A percentile compares a stretch with the other conserved stretches of the same genome.
Evolutionary conservation across 2,329 filamentous ascomycete species (phyloP).

Genomic region (Pseudocercospora crystallina): DNA sequence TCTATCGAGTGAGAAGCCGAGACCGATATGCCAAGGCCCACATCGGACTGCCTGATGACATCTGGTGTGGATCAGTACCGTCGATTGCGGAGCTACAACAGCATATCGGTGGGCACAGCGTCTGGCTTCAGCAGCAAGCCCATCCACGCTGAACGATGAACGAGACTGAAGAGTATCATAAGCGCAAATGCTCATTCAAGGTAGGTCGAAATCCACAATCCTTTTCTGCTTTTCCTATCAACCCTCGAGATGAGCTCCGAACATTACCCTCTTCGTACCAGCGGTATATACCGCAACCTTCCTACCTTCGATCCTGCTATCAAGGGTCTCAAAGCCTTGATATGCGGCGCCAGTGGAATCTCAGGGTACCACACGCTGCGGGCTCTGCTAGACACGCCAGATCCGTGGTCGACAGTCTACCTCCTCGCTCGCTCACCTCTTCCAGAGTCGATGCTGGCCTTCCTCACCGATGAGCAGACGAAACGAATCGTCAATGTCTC

Average conservation of each 20-base stretch:
- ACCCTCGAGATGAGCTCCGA: slow-evolving; percentile 1
- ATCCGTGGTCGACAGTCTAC: slow-evolving; percentile 52
- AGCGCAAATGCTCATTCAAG: too few relatives aligned
- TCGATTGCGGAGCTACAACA: too few relatives aligned
- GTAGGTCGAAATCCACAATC: too few relatives aligned
- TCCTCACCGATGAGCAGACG: slow-evolving; percentile 12
- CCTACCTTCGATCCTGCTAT: slow-evolving; percentile 42
- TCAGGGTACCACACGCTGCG: slow-evolving; percentile 51
- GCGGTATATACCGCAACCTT: slow-evolving; percentile 50
- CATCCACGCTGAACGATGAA: too few relatives aligned
- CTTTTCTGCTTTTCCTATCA: too few relatives aligned
- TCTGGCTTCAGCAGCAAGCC: too few relatives aligned
- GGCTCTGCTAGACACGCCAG: slow-evolving; percentile 43
- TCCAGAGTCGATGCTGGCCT: slow-evolving; percentile 20
- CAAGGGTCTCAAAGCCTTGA: slow-evolving; percentile 47
- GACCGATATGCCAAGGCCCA: too few relatives aligned
- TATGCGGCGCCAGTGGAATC: slow-evolving; percentile 53
- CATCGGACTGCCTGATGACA: too few relatives aligned
- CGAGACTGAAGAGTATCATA: too few relatives aligned
- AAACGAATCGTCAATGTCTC: slow-evolving; percentile 15
- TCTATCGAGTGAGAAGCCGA: too few relatives aligned
- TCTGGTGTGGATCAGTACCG: too few relatives aligned
- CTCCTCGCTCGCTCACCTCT: slow-evolving; percentile 47
- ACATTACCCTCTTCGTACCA: slow-evolving; percentile 9
- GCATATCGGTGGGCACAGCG: too few relatives aligned